Evolutionary conservation across 2,329 filamentous ascomycete genomes (phyloP), one percentile per base, ranked within the genome.

Genomic region (Cladosporium austrohemisphaericum): DNA sequence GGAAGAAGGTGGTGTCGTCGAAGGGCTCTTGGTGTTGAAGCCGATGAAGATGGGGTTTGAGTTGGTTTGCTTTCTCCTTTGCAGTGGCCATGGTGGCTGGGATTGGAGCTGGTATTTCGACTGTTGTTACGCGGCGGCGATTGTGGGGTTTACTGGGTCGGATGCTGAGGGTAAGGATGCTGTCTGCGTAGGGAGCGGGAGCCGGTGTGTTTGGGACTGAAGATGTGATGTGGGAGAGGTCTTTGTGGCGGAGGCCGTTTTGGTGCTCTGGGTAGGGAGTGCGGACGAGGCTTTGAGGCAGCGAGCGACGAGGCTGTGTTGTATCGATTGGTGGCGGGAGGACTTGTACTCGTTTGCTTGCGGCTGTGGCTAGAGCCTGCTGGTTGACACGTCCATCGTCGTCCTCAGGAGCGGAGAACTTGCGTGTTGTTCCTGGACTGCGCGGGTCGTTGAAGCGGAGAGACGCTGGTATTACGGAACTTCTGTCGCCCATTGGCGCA

Each of bases 1-100:
- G 54, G 55, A 68, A 68, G 36, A 70, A 55, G 16, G 55, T 55
- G 13, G 54, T 53, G 28, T 70, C 67, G 49, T 70, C 67, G 49
- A 62, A 68, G 22, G n/a, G n/a, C n/a, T n/a, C n/a, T 62, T 58
- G 6, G 26, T 28, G 26, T 26, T 28, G 26, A 16, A 16, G 38
- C 18, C 20, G 10, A n/a, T n/a, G n/a, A n/a, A n/a, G n/a, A n/a
- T n/a, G n/a, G n/a, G n/a, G n/a, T n/a, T n/a, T n/a, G n/a, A n/a
- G n/a, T 51, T 19, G 54, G 43, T 37, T 51, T 49, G 52, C 54
- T 49, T 11, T 48, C 46, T 18, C 48, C 41, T 18, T 50, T 50
- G 37, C 33, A 2, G 51, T 25, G 32, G 54, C 52, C 18, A 51
- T 43, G 16, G 60, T 48, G 9, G 57, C 52, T 8, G 55, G 57